Evolutionary conservation across 2,329 filamentous ascomycete species (phyloP), one percentile per base, ranked within the genome.

Genomic region (Bipolaris zeicola): DNA sequence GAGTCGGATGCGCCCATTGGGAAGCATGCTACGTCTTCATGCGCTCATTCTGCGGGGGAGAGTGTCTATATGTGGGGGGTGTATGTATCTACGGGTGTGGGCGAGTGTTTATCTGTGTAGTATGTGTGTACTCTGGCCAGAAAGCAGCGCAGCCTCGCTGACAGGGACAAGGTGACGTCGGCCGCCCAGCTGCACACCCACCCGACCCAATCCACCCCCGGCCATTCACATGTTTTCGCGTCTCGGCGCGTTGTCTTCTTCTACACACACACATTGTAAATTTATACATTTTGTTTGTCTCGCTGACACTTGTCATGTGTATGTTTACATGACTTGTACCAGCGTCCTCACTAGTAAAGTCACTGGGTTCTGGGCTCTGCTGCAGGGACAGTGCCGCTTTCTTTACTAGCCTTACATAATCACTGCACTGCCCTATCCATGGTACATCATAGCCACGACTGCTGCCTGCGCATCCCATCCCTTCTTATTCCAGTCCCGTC

Each of bases 1-100:
- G 94, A 98, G 81, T 98, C 94, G 79, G 94, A 97, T 75, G 94
- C 94, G 78, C 95, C 95, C 95, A 99, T 99, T 66, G 77, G 74
- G 56, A 68, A 68, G 63, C 72, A 73, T 73, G 62, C 67, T 71
- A 72, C 63, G 58, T 44, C 47, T 62, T 65, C 57, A 70, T 58
- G 58, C 57, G 63, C 57, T 64, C 66, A 68, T 64, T 52, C 10
- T 44, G 34, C 10, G 52, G 26, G 46, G 52, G 28, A 31, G 10
- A 31, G 28, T 31, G 28, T 31, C 28, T 31, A 31, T 31, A 31
- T 31, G 28, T 31, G 28, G 28, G 26, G 28, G 28, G 28, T 31
- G 28, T 31, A 31, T 31, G 28, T 31, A 31, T 31, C 8, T 31
- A 31, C 28, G 10, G 28, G 28, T 13, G 28, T 31, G 28, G 28